Conservation (phyloP, 352 stramenopile species). For the Pythium chondricola region DNA sequence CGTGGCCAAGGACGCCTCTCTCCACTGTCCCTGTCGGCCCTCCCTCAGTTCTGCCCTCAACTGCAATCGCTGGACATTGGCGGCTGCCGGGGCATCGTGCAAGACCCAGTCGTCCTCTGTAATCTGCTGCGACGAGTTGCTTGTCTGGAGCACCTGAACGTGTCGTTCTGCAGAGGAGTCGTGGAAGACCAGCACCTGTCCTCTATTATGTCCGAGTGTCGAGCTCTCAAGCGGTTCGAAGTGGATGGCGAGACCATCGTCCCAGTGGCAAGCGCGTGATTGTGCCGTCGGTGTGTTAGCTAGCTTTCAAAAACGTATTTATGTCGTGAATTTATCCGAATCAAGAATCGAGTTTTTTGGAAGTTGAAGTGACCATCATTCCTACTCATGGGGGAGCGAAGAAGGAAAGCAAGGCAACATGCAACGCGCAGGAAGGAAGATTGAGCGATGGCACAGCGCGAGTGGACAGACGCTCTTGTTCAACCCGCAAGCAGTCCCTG, state of each 20-base stretch:
- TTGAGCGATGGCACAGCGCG: conserved; percentile 34
- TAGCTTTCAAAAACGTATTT: too few relatives aligned
- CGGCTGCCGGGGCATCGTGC: conserved; percentile 49
- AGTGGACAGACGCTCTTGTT: conserved; percentile 46
- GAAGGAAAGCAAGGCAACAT: not conserved
- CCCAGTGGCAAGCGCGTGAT: not conserved
- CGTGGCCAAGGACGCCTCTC: conserved; percentile 53
- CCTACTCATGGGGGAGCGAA: not conserved
- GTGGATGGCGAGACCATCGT: conserved; percentile 32
- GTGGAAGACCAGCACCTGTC: conserved; percentile 39
- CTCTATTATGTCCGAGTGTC: conserved; percentile 50
- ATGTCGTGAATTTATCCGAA: too few relatives aligned
- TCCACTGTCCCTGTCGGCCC: conserved; percentile 24
- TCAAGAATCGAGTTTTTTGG: not conserved
- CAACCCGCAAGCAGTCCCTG: conserved; percentile 43
- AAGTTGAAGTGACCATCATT: not conserved
- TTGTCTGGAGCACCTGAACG: conserved; percentile 40
- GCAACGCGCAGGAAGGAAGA: conserved; percentile 13
- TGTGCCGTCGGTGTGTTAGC: too few relatives aligned
- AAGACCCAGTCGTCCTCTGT: conserved; percentile 37
- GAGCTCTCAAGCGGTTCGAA: conserved; percentile 47
- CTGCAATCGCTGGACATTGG: conserved; percentile 50
- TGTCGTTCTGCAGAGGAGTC: conserved; percentile 46
- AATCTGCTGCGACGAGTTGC: conserved; percentile 36
- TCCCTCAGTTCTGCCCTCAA: conserved; percentile 33